These are phyloP conservation scores for Adansonia rubrostipa DNA, from an alignment of 441 rosid species.

Conservation along the genomic window DNA sequence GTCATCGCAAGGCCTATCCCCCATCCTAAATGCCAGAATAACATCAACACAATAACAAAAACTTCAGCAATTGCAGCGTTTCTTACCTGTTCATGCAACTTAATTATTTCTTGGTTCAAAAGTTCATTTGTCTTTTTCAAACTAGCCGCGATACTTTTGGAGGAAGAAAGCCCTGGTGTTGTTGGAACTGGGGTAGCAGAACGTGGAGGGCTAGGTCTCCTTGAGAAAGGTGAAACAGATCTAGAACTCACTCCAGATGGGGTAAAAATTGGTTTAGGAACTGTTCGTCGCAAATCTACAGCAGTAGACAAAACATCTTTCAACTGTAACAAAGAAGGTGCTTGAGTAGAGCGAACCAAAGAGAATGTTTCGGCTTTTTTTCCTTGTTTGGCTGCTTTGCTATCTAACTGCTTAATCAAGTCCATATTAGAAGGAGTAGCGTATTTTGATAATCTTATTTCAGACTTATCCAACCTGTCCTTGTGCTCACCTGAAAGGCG, in stretches of 20 bases:
- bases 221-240: constrained; percentile 96
- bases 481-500: constrained; percentile 96
- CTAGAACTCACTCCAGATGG: constrained; percentile 92
- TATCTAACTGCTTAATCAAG: constrained; percentile 92
- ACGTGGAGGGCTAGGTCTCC: constrained; percentile 96
- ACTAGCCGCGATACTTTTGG: constrained; percentile 80
- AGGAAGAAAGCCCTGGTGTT: constrained; percentile 76
- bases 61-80: constrained; percentile 16
- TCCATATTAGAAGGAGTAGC: constrained; percentile 71
- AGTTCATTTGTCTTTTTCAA: constrained; percentile 95
- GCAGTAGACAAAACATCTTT: constrained; percentile 67
- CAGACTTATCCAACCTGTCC: constrained; percentile 89
- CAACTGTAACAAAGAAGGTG: constrained; percentile 78
- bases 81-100: constrained; percentile 84
- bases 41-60: constrained; percentile 24
- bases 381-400: constrained; percentile 95
- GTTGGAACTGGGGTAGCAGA: constrained; percentile 95
- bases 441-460: constrained; percentile 75
- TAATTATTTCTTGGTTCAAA: constrained; percentile 87
- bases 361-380: constrained; percentile 79
- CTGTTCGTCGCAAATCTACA: constrained; percentile 63
- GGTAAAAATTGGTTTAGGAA: constrained; percentile 74
- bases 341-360: constrained; percentile 72
- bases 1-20: constrained; percentile 1
- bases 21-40: background rate